Evolutionary conservation across 768 basidiomycete species (phyloP).

Genomic region (Podaxis rugospora): DNA sequence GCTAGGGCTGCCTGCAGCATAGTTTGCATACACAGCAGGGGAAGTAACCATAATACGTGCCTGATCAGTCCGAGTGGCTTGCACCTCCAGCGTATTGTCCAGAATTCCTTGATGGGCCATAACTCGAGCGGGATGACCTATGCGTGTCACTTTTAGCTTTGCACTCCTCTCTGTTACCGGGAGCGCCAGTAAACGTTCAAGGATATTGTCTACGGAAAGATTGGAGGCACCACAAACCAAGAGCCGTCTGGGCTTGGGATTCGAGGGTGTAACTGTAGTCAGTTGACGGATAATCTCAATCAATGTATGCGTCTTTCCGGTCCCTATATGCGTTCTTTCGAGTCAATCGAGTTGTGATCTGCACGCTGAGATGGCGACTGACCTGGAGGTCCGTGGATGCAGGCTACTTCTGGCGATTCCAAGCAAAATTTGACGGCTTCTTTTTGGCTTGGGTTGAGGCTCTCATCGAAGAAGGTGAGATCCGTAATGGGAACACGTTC

Average conservation of each 20-base stretch:
- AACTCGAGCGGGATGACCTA: slow-evolving; percentile 94
- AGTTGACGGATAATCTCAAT: slow-evolving; percentile 91
- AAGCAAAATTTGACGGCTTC: slow-evolving; percentile 82
- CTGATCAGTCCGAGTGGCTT: slow-evolving; percentile 72
- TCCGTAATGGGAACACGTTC: slow-evolving; percentile 28
- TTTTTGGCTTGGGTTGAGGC: slow-evolving; percentile 81
- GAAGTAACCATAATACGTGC: slow-evolving; percentile 9
- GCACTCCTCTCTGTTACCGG: slow-evolving; percentile 45
- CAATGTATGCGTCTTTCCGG: slow-evolving; percentile 94
- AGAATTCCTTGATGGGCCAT: slow-evolving; percentile 67
- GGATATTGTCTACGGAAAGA: slow-evolving; percentile 92
- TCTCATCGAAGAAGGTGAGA: slow-evolving; percentile 67
- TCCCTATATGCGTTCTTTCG: slow-evolving; percentile 40
- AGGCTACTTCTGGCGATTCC: slow-evolving; percentile 75
- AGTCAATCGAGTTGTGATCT: not conserved
- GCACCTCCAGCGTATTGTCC: slow-evolving; percentile 67
- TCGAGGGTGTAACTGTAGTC: slow-evolving; percentile 40
- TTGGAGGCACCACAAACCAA: slow-evolving; percentile 94
- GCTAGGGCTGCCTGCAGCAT: slow-evolving; percentile 64
- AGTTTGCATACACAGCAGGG: not conserved
- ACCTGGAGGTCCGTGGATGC: slow-evolving; percentile 98
- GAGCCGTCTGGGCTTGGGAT: slow-evolving; percentile 53
- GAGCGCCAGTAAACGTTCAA: slow-evolving; percentile 74
- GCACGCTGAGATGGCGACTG: not conserved
- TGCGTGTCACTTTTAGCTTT: slow-evolving; percentile 68